These are phyloP conservation scores for Pseudogymnoascus sp. DNA, from an alignment of 2,329 filamentous ascomycete species.

Conservation along the genomic window DNA sequence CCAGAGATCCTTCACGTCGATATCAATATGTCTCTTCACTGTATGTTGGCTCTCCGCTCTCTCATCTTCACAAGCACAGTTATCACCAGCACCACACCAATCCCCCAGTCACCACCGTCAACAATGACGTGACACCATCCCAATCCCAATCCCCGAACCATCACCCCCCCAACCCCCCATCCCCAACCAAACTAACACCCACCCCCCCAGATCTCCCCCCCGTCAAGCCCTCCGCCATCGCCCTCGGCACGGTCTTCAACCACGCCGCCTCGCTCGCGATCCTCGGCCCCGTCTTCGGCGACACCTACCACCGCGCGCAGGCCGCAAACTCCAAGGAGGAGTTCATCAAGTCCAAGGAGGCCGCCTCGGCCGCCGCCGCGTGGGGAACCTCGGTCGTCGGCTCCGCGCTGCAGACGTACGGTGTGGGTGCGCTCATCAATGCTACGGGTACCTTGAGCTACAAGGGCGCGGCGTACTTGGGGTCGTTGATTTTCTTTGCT, in stretches of 20 bases:
- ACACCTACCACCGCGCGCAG: conserved; percentile 90
- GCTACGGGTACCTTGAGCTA: conserved; percentile 91
- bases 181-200: too few relatives aligned
- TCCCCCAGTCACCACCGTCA: too few relatives aligned
- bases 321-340: conserved; percentile 90
- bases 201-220: too few relatives aligned
- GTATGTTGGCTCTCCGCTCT: too few relatives aligned
- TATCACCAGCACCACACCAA: too few relatives aligned
- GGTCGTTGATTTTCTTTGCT: conserved; percentile 83
- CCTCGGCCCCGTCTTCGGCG: conserved; percentile 81
- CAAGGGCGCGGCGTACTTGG: conserved; percentile 94
- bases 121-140: too few relatives aligned
- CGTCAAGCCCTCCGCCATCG: conserved; percentile 97
- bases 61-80: too few relatives aligned
- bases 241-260: conserved; percentile 91
- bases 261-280: conserved; percentile 84
- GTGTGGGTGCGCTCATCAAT: conserved; percentile 84
- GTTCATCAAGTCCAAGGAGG: conserved; percentile 89
- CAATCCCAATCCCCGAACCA: too few relatives aligned
- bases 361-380: conserved; percentile 74
- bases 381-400: conserved; percentile 88
- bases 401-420: conserved; percentile 81
- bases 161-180: too few relatives aligned
- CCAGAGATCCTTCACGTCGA: too few relatives aligned
- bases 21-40: too few relatives aligned